phyloP scores from a whole-genome alignment of 176 grass and related monocot species.

The Cymbopogon citratus region DNA sequence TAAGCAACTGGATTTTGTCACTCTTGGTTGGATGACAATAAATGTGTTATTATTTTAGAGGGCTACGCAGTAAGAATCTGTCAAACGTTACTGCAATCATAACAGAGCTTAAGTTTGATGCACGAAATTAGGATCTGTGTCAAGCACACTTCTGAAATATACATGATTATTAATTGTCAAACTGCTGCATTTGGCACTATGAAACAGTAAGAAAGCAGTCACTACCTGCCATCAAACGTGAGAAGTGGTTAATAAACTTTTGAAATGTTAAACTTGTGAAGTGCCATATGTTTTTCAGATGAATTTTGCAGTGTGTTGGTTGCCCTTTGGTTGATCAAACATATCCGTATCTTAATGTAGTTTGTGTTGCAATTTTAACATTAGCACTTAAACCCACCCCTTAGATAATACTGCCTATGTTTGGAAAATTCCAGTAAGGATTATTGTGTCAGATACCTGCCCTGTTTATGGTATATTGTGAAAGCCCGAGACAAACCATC shows the following conservation, averaged over 20 bases:
- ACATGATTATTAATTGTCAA: neutral
- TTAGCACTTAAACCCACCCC: neutral
- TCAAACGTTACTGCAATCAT: neutral
- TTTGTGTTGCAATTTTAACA: neutral
- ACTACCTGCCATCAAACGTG: neutral
- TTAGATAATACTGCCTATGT: neutral
- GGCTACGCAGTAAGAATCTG: neutral
- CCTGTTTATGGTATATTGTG: neutral
- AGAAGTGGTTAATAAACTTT: neutral
- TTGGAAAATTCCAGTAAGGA: neutral
- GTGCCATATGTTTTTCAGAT: neutral
- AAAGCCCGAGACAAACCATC: neutral
- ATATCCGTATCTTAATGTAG: neutral
- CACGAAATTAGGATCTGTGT: neutral
- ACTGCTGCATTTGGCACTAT: neutral
- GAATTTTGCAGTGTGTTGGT: neutral
- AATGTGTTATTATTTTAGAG: neutral
- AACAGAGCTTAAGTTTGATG: neutral
- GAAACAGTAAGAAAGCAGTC: neutral
- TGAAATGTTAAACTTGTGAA: neutral
- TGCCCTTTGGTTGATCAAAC: neutral
- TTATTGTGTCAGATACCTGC: neutral
- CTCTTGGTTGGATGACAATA: neutral
- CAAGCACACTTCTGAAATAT: neutral
- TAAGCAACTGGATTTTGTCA: neutral